These are phyloP conservation scores for Lentinus brumalis DNA, from an alignment of 768 basidiomycete species.

Conservation along the genomic window DNA sequence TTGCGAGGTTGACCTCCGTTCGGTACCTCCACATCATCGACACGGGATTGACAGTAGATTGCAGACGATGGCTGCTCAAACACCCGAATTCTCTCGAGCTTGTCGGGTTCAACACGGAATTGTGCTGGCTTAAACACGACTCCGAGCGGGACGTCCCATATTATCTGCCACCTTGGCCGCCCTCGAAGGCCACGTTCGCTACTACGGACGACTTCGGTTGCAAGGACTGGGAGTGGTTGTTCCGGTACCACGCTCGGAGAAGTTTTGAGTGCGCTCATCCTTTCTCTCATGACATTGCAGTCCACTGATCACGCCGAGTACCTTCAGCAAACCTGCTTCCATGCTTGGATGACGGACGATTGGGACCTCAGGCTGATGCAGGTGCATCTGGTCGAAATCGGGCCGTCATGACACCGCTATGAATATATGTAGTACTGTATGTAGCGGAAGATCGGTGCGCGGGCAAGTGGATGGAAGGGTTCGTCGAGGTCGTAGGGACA, in stretches of 20 bases:
- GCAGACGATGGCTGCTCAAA: constrained; percentile 8
- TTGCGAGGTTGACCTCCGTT: neutral
- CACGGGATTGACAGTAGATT: neutral
- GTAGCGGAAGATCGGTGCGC: too few species aligned
- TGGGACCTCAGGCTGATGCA: too few species aligned
- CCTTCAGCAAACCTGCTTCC: too few species aligned
- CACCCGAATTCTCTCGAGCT: constrained; percentile 11
- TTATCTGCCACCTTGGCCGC: constrained; percentile 5
- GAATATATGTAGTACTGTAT: too few species aligned
- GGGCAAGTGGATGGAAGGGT: too few species aligned
- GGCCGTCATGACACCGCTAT: too few species aligned
- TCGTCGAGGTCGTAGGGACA: too few species aligned
- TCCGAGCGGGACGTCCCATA: neutral
- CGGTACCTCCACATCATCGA: neutral
- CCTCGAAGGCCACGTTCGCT: constrained; percentile 9
- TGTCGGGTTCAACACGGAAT: constrained; percentile 7
- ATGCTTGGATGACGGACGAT: too few species aligned
- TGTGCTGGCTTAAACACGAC: constrained; percentile 8
- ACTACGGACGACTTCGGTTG: constrained; percentile 15
- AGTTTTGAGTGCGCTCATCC: too few species aligned
- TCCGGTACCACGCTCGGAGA: constrained; percentile 2
- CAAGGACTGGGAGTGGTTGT: constrained; percentile 22
- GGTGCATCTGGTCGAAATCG: too few species aligned
- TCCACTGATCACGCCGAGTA: too few species aligned
- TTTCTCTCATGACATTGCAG: too few species aligned